Evolutionary conservation across 306 rosid species (phyloP), one percentile per base, ranked within the genome.

Genomic region (Quercus wislizeni): DNA sequence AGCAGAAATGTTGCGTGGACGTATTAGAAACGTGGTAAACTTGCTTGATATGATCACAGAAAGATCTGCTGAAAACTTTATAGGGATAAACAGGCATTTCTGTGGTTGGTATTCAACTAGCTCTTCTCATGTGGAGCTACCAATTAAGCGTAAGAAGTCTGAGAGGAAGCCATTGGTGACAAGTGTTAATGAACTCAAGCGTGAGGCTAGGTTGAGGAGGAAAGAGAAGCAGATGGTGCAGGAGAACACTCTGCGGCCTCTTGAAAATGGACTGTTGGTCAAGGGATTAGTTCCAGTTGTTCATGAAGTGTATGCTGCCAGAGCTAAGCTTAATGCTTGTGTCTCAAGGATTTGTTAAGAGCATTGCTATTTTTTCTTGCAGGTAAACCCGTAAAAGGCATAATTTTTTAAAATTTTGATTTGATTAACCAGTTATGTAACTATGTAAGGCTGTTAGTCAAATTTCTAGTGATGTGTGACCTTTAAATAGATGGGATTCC

Each of bases 211-310:
- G 70, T 65, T 54, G 85, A 86, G 51, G 86, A 83, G 19, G 83
- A 91, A 83, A 73, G 89, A 86, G 80, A 89, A 88, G 73, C 84
- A 86, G 79, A 79, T 54, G 4, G 90, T 74, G 57, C 77, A 76
- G 28, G 96, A 91, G 82, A 77, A 77, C 69, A 31, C 62, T 72
- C 68, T 89, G 27, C 73, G 62, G 28, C 91, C 91, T 81, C 96
- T 93, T 18, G 83, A 88, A 81, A 87, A 91, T 81, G 96, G 96
- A 20, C 71, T 91, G 82, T 61, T 86, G 87, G 87, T 89, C 54
- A 71, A 87, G 72, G 70, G 80, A 27, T 83, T 91, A 78, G 67
- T 91, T 83, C 93, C 91, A 69, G 49, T 83, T 78, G 96, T 93
- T 52, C 87, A 69, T 30, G 35, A 82, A 55, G 89, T 89, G 74